Percentiles rank a stretch among this genome's conserved stretches.
Evolutionary conservation across 208 protist species (phyloP).

Genomic region (Polymyxa betae): DNA sequence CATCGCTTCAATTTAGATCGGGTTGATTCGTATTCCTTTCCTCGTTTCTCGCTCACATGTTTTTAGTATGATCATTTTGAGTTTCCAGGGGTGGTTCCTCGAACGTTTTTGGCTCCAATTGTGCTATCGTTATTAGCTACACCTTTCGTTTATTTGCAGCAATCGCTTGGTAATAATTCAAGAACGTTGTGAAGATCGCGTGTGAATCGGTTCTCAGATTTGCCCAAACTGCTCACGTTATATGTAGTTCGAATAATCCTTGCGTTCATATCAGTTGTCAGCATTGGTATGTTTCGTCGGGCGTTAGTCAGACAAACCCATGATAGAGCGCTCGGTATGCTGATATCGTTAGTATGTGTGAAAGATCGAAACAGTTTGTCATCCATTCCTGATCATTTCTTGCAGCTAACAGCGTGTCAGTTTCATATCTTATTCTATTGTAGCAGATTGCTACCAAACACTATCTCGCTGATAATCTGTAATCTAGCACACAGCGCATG

Average conservation of each 20-base stretch:
- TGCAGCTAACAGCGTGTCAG: neutral
- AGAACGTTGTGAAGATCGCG: neutral
- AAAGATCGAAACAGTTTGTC: too few relatives aligned
- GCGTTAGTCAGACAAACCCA: neutral
- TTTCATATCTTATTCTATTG: slow-evolving; percentile 55
- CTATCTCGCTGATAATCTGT: neutral
- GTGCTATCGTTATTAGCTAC: slow-evolving; percentile 50
- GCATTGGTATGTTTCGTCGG: neutral
- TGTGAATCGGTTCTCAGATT: neutral
- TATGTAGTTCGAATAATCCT: slow-evolving; percentile 24
- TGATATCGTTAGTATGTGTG: neutral
- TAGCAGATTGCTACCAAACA: slow-evolving; percentile 40
- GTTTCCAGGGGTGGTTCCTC: slow-evolving; percentile 87
- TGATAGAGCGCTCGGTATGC: neutral
- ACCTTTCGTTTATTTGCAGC: neutral
- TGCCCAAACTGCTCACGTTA: neutral
- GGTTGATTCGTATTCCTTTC: neutral
- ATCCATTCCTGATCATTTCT: too few relatives aligned
- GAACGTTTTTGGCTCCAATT: slow-evolving; percentile 84
- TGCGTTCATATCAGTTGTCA: neutral
- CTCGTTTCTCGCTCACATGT: neutral
- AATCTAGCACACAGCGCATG: neutral
- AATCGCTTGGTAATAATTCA: neutral
- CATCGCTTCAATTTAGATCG: slow-evolving; percentile 63
- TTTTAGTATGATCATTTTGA: slow-evolving; percentile 82